These are phyloP conservation scores for Chrysoporthe cubensis DNA, from an alignment of 2,329 filamentous ascomycete species.

Conservation along the genomic window DNA sequence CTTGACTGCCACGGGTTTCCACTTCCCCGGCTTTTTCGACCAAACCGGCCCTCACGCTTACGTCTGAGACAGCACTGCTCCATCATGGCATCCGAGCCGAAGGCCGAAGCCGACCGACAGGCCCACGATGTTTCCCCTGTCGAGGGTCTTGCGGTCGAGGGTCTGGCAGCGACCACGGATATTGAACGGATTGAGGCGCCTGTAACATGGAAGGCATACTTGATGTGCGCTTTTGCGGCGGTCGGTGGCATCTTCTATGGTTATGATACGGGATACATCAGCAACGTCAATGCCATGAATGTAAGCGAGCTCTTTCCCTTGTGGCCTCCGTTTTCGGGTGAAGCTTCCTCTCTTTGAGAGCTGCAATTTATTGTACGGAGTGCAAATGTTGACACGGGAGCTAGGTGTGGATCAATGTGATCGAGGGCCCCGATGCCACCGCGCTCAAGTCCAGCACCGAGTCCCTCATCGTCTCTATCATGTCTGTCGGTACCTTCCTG, in stretches of 20 bases:
- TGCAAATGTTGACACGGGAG: not conserved
- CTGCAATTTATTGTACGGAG: no score
- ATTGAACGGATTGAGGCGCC: slow-evolving; percentile 67
- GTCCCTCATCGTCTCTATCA: slow-evolving; percentile 64
- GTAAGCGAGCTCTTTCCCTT: not conserved
- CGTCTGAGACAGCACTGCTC: not conserved
- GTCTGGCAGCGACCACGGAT: slow-evolving; percentile 52
- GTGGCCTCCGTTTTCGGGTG: no score
- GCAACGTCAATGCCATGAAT: slow-evolving; percentile 41
- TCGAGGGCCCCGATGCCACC: slow-evolving; percentile 38
- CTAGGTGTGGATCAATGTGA: slow-evolving; percentile 40
- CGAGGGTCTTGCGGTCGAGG: slow-evolving; percentile 27
- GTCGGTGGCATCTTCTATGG: slow-evolving; percentile 66
- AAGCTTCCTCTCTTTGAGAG: no score
- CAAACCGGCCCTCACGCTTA: not conserved
- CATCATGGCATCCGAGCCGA: slow-evolving; percentile 26
- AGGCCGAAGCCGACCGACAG: slow-evolving; percentile 5
- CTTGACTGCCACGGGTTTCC: not conserved
- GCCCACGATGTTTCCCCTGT: not conserved
- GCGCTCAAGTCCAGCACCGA: slow-evolving; percentile 35
- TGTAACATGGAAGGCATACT: slow-evolving; percentile 65
- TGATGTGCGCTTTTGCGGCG: slow-evolving; percentile 63
- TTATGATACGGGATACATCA: slow-evolving; percentile 63
- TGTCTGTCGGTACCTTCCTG: slow-evolving; percentile 68
- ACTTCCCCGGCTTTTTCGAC: not conserved